Evolutionary conservation across 2,329 filamentous ascomycete genomes (phyloP), one percentile per base, ranked within the genome.

Genomic region (Thielaviopsis euricoi): DNA sequence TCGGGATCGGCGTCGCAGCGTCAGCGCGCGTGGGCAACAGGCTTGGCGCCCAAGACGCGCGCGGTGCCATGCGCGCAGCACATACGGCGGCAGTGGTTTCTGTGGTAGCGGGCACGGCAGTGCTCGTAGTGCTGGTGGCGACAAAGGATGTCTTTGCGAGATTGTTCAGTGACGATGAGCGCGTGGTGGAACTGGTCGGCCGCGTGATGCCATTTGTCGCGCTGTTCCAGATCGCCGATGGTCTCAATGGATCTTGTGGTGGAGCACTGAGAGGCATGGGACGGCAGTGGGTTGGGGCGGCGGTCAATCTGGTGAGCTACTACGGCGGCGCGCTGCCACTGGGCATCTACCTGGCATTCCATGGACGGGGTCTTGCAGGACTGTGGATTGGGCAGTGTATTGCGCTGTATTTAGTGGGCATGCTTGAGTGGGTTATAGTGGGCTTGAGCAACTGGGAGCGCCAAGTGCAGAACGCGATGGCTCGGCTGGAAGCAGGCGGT

Each of bases 161-260:
- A 57, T 78, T 94, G 1, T 95, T 95, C 73, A 94, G 90, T 65
- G 79, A 89, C 62, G 87, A 95, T 64, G 70, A 79, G 21, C 70
- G 76, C 0, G 89, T 95, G 0, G 76, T 94, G 50, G 72, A 67
- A 9, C 78, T 95, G 0, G 90, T 89, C 0, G 80, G 85, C 0
- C 73, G 83, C 17, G 85, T 95, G 25, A 83, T 95, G 74, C 89
- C 89, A 0, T 91, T 83, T 64, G 89, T 95, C 0, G 89, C 89
- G 0, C 73, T 95, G 2, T 95, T 95, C 70, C 89, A 95, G 71
- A 90, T 95, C 60, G 88, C 89, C 0, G 89, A 95, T 67, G 89
- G 89, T 0, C 71, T 95, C 37, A 93, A 93, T 65, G 88, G 89
- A 1, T 86, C 82, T 60, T 95, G 89, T 66, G 89, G 89, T 1